Evolutionary conservation across 1,139 yeast genomes (phyloP).

Genomic region (Magnusiomyces fungicola): DNA sequence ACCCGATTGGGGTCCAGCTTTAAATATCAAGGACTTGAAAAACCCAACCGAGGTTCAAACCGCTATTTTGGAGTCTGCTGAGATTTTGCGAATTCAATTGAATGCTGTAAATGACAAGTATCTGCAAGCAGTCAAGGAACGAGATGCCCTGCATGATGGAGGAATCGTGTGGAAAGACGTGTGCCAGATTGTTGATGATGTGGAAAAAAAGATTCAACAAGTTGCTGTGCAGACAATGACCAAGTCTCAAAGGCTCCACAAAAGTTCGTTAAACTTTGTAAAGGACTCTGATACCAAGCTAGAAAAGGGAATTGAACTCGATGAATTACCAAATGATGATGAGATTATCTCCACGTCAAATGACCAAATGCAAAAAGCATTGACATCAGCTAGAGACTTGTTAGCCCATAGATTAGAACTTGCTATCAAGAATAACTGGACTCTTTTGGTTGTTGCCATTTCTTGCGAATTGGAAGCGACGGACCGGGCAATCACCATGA

Average conservation of each 20-base stretch:
- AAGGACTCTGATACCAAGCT: neutral
- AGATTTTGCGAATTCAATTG: neutral
- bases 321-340: too few relatives aligned
- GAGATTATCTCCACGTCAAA: too few relatives aligned
- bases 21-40: neutral
- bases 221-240: neutral
- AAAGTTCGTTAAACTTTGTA: too few relatives aligned
- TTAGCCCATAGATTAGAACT: neutral
- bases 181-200: slow-evolving; percentile 1
- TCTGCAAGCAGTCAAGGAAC: neutral
- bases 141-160: slow-evolving; percentile 2
- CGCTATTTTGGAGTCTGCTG: neutral
- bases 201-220: neutral
- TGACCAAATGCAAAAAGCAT: neutral
- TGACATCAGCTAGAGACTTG: neutral
- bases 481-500: neutral
- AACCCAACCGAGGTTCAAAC: neutral
- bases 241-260: neutral
- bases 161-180: slow-evolving; percentile 3
- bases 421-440: slow-evolving; percentile 4
- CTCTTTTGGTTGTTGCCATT: slow-evolving; percentile 3
- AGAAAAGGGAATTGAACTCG: too few relatives aligned
- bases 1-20: neutral
- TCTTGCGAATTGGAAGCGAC: slow-evolving; percentile 6
- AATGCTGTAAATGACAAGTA: neutral